phyloP scores from a whole-genome alignment of 305 asterid genomes.

The Salvia sclarea region DNA sequence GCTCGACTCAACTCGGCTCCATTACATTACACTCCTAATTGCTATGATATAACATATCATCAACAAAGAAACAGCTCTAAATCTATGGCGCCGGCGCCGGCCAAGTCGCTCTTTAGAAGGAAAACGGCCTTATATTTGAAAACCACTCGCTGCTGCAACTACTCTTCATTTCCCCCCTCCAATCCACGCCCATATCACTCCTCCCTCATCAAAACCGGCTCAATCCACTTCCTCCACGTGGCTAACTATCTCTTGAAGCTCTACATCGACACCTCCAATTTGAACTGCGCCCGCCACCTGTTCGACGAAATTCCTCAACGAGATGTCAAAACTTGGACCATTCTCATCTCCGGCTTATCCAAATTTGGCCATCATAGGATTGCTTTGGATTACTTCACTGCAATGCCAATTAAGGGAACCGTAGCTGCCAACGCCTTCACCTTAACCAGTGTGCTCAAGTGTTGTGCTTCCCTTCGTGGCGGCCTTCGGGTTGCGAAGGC shows the following conservation, averaged over 20 bases:
- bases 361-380: constrained; percentile 41
- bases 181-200: constrained; percentile 44
- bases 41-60: too few species aligned
- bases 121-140: background rate
- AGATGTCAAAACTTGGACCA: constrained; percentile 78
- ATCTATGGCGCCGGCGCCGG: constrained; percentile 18
- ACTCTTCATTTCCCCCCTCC: constrained; percentile 31
- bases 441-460: constrained; percentile 61
- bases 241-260: constrained; percentile 47
- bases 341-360: constrained; percentile 59
- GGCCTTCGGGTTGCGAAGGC: constrained; percentile 57
- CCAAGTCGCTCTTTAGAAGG: constrained; percentile 22
- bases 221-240: constrained; percentile 28
- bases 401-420: constrained; percentile 52
- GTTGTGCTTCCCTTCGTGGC: constrained; percentile 40
- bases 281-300: constrained; percentile 47
- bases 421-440: constrained; percentile 68
- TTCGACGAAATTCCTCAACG: constrained; percentile 67
- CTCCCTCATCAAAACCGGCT: constrained; percentile 48
- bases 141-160: constrained; percentile 6
- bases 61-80: too few species aligned
- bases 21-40: too few species aligned
- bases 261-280: constrained; percentile 38
- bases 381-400: constrained; percentile 50
- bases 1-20: too few species aligned